These are phyloP conservation scores for Colletotrichum liaoningense DNA, from an alignment of 2,329 filamentous ascomycete species.

Conservation along the genomic window DNA sequence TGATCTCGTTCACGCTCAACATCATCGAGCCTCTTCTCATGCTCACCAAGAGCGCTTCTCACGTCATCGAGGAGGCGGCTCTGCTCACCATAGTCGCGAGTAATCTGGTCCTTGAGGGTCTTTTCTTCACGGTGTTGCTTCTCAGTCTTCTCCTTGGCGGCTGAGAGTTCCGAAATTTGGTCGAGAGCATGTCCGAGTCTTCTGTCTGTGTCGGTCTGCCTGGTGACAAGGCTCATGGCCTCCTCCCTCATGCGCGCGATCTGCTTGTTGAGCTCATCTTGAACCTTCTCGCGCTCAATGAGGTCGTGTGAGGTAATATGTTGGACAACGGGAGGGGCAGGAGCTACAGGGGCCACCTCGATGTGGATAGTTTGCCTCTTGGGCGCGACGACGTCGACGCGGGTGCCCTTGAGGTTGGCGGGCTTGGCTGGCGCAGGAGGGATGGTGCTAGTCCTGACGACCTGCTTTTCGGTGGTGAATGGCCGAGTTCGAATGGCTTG, in stretches of 20 bases:
- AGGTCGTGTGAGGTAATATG: conserved; percentile 26
- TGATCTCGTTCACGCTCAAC: conserved; percentile 25
- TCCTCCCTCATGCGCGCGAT: conserved; percentile 34
- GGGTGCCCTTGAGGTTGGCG: conserved; percentile 29
- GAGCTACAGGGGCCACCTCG: conserved; percentile 16
- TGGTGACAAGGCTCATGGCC: conserved; percentile 25
- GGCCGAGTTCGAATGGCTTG: conserved; percentile 9
- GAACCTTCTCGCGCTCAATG: conserved; percentile 24
- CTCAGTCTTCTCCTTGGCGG: conserved; percentile 30
- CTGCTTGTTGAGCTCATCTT: conserved; percentile 28
- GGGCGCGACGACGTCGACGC: conserved; percentile 26
- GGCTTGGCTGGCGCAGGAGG: conserved; percentile 27
- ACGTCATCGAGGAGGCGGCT: conserved; percentile 29
- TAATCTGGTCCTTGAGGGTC: conserved; percentile 17
- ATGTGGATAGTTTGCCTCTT: conserved; percentile 14
- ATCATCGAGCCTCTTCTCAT: conserved; percentile 21
- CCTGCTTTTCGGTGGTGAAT: conserved; percentile 20
- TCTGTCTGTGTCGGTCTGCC: conserved; percentile 28
- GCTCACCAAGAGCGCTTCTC: conserved; percentile 19
- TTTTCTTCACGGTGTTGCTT: conserved; percentile 22
- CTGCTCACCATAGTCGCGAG: conserved; percentile 30
- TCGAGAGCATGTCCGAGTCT: conserved; percentile 31
- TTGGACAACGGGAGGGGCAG: conserved; percentile 22
- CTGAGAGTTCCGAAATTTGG: conserved; percentile 17
- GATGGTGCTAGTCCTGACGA: conserved; percentile 4